Evolutionary conservation across 1,284 basidiomycete genomes (phyloP).

Genomic region (Ganoderma meredithae): DNA sequence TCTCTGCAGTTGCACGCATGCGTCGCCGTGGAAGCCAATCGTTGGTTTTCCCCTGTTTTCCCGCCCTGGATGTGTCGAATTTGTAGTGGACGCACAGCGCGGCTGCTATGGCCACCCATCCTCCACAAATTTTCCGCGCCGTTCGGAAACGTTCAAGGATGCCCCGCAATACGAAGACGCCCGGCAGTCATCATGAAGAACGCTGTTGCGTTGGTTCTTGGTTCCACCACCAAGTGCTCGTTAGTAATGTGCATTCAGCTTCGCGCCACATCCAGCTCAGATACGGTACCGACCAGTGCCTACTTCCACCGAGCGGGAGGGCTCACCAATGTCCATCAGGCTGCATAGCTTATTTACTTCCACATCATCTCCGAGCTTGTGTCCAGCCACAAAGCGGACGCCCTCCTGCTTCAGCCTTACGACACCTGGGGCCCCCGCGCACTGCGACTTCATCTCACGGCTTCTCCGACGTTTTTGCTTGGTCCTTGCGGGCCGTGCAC

Average conservation of each 20-base stretch:
- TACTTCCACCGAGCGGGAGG: neutral
- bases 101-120: constrained; percentile 1
- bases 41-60: neutral
- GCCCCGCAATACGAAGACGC: neutral
- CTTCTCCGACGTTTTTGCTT: constrained; percentile 25
- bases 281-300: constrained; percentile 1
- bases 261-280: neutral
- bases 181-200: neutral
- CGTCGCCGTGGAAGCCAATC: neutral
- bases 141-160: neutral
- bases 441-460: constrained; percentile 25
- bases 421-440: constrained; percentile 24
- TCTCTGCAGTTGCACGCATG: neutral
- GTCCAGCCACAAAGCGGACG: neutral
- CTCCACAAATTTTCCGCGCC: neutral
- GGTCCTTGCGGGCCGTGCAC: constrained; percentile 18
- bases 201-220: neutral
- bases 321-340: neutral
- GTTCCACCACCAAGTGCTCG: neutral
- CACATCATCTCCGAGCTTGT: constrained; percentile 12
- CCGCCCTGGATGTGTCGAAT: neutral
- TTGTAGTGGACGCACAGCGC: neutral
- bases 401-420: neutral
- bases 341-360: neutral
- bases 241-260: neutral